Base-by-base conservation (phyloP, 2,329 filamentous ascomycete species). In the Pseudocercospora fijiensis region DNA sequence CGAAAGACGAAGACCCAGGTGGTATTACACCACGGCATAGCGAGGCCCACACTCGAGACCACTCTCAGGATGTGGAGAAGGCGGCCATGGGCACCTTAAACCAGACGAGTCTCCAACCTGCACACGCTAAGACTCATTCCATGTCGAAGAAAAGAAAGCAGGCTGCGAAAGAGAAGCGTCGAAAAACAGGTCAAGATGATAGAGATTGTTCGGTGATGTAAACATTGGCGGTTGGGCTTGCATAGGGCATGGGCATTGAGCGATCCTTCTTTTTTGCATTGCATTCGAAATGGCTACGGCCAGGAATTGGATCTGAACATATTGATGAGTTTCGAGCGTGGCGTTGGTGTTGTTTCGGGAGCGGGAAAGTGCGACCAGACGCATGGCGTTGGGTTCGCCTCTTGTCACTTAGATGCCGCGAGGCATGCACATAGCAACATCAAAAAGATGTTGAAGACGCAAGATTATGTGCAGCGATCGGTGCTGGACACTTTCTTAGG, bases 121-220 rank as follows among this genome's bases (percentile, higher is more conserved):
- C 47, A 47, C 53, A 9, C 43, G 57, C 24, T 33, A 61, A 45
- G 41, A 45, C 47, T 49, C 57, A 6, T 45, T 22, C 43, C 6
- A 33, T 69, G 62, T 68, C 67, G 27, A 71, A 71, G 63, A 70
- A 74, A 64, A 73, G 73, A 68, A 76, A 70, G 56, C 64, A 68
- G 20, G 65, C 70, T n/a, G 55, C 65, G 20, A 72, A 72, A 16
- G 69, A 60, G 57, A 71, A 71, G 58, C 71, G 70, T 55, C 70
- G 71, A 30, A 69, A 66, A 58, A 61, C 57, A 28, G 68, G 69
- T 3, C 69, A 75, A 30, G 78, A 79, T 26, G 79, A 81, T 58
- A 68, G 79, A 37, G 79, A 82, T 63, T 82, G 80, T 66, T 63
- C 72, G 57, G 70, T 81, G 8, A 81, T 81, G 80, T 82, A 67